Conservation (phyloP, 1,284 basidiomycete species). For the Microbotryum lychnidis-dioicae region DNA sequence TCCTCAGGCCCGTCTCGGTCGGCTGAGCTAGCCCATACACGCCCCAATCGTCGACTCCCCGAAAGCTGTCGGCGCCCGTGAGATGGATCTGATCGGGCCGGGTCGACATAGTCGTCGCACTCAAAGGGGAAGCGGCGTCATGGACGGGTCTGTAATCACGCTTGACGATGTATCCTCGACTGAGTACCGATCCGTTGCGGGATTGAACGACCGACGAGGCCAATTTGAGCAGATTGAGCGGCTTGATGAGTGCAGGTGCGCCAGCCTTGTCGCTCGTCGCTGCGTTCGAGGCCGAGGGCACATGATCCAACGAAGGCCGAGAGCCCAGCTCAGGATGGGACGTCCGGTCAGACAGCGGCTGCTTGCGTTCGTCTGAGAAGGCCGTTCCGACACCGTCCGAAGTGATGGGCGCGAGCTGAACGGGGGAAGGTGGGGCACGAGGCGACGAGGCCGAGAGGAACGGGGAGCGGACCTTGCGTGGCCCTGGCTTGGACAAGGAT, state of each 20-base stretch:
- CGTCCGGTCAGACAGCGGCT: no score
- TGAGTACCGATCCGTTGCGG: conserved; percentile 29
- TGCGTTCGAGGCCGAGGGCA: no score
- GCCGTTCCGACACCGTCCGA: no score
- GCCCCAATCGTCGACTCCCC: conserved; percentile 68
- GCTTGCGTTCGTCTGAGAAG: no score
- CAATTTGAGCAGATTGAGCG: conserved; percentile 16
- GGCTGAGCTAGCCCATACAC: conserved; percentile 94
- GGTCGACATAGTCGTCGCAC: background rate
- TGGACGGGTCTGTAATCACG: conserved; percentile 24
- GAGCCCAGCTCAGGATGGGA: no score
- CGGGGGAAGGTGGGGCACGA: no score
- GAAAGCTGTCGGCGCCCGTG: conserved; percentile 87
- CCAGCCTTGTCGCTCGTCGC: no score
- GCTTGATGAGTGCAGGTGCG: background rate
- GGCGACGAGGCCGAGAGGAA: no score
- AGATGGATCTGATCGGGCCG: conserved; percentile 62
- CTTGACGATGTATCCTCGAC: conserved; percentile 34
- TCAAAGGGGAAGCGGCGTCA: conserved; percentile 2
- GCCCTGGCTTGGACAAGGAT: no score
- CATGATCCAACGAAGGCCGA: no score
- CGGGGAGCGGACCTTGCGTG: no score
- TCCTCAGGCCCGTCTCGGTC: conserved; percentile 81
- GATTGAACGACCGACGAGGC: conserved; percentile 14
- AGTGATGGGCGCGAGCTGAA: no score